Evolutionary conservation across 2,329 filamentous ascomycete species (phyloP), one percentile per base, ranked within the genome.

Genomic region (Lachnum nothofagi): DNA sequence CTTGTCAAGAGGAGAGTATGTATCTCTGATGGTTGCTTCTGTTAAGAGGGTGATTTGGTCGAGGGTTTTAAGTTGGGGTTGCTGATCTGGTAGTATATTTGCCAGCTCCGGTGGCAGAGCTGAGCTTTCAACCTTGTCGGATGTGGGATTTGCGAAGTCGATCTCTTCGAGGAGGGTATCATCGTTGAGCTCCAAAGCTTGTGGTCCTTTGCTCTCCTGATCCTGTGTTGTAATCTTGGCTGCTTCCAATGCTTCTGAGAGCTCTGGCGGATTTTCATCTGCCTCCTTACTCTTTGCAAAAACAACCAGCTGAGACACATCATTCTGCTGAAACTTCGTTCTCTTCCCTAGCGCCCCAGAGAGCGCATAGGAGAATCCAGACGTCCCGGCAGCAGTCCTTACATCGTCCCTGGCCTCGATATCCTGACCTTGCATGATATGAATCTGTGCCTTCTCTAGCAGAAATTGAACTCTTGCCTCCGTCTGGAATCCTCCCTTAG

Each of bases 11-110:
- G 93, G 90, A 0, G 90, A 85, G 54, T 83, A 86, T 0, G 88
- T 90, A 62, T 97, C 95, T 53, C 87, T 94, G 51, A 97, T 82
- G 0, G 90, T 95, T 0, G 82, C 82, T 45, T 94, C 91, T 0
- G 90, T 90, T 1, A 98, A 78, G 7, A 98, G 75, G 22, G 95
- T 91, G 44, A 94, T 88, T 20, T 95, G 91, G 65, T 98, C 93
- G 6, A 96, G 72, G 2, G 91, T 82, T 3, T 83, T 75, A 1
- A 98, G 76, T 52, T 86, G 79, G 1, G 91, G 93, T 62, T 98
- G 93, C 12, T 87, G 73, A 25, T 89, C 82, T 0, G 91, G 87
- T 35, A 87, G 78, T 16, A 97, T 66, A 2, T 74, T 75, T 0
- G 74, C 74, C 24, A 98, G 70, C 3, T 75, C 68, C 2, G 73